phyloP scores from a whole-genome alignment of 164 flowering plant species.

The Annona cherimola region DNA sequence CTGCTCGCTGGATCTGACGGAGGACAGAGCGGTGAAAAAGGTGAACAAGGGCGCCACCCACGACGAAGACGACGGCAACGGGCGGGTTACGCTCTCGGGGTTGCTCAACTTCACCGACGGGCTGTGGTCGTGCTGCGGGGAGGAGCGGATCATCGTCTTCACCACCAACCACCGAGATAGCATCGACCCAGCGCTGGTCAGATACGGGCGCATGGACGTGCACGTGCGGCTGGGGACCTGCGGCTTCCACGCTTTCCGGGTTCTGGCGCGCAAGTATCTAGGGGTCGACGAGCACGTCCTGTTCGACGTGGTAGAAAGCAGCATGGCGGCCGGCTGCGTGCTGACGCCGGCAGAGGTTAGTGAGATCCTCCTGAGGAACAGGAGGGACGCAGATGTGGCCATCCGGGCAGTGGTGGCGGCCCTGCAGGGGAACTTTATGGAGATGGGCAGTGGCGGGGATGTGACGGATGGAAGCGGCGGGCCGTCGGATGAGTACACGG shows the following conservation, averaged over 20 bases:
- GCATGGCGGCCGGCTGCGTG: slow-evolving; percentile 42
- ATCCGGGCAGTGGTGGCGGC: slow-evolving; percentile 44
- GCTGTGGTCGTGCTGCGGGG: slow-evolving; percentile 72
- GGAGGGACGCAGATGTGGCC: slow-evolving; percentile 40
- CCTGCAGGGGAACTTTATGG: slow-evolving; percentile 32
- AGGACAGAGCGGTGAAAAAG: slow-evolving; percentile 20
- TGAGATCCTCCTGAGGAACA: slow-evolving; percentile 46
- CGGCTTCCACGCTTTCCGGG: slow-evolving; percentile 41
- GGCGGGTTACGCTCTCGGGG: slow-evolving; percentile 54
- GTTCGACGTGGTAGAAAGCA: slow-evolving; percentile 42
- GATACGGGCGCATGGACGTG: slow-evolving; percentile 67
- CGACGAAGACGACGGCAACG: slow-evolving; percentile 24
- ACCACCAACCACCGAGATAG: slow-evolving; percentile 60
- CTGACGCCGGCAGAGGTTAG: slow-evolving; percentile 60
- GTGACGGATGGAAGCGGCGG: slow-evolving; percentile 4
- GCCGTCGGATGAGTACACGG: slow-evolving; percentile 14
- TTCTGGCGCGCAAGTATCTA: slow-evolving; percentile 39
- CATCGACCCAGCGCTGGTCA: slow-evolving; percentile 51
- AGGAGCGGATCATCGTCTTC: slow-evolving; percentile 63
- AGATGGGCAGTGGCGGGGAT: slow-evolving; percentile 7
- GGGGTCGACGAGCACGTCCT: slow-evolving; percentile 29
- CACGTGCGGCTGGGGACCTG: slow-evolving; percentile 47
- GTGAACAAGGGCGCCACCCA: background rate
- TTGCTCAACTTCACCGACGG: slow-evolving; percentile 63
- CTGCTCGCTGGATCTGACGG: slow-evolving; percentile 54